Conservation (phyloP, 495 filamentous ascomycete species). For the Penicillium goetzii region DNA sequence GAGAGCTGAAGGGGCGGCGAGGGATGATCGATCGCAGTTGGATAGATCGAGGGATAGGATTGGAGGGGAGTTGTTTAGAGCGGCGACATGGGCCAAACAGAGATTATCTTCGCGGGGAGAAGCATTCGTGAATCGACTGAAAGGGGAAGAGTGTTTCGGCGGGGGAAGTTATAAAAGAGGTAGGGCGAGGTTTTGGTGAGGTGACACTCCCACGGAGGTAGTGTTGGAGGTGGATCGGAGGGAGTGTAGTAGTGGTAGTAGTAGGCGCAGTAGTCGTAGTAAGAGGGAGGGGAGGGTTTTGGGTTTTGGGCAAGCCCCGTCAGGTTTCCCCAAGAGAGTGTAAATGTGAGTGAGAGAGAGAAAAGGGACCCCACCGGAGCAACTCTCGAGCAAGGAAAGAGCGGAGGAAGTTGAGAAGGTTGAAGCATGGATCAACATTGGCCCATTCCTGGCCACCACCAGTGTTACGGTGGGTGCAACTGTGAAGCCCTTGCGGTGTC, state of each 20-base stretch:
- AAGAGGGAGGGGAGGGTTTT: not conserved
- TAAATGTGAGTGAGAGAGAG: constrained; percentile 10
- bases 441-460: constrained; percentile 36
- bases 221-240: constrained; percentile 35
- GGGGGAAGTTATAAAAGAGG: constrained; percentile 18
- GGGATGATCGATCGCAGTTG: not conserved
- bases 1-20: not conserved
- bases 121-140: constrained; percentile 19
- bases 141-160: constrained; percentile 23
- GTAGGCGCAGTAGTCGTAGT: not conserved
- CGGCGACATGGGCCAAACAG: constrained; percentile 7
- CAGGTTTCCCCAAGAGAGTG: not conserved
- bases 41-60: constrained; percentile 9
- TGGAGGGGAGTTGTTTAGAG: constrained; percentile 1
- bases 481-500: constrained; percentile 37
- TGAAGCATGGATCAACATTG: constrained; percentile 48
- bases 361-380: constrained; percentile 17
- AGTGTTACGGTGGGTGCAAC: constrained; percentile 36
- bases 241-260: constrained; percentile 21
- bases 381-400: constrained; percentile 11
- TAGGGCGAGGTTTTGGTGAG: constrained; percentile 12
- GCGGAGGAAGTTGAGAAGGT: constrained; percentile 4
- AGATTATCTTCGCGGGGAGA: constrained; percentile 9
- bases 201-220: constrained; percentile 37
- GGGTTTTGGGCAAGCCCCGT: not conserved